Percentiles rank a stretch among this genome's conserved stretches.
These are phyloP conservation scores for Entamoeba moshkovskii DNA, from an alignment of 208 protist species.

Conservation along the genomic window DNA sequence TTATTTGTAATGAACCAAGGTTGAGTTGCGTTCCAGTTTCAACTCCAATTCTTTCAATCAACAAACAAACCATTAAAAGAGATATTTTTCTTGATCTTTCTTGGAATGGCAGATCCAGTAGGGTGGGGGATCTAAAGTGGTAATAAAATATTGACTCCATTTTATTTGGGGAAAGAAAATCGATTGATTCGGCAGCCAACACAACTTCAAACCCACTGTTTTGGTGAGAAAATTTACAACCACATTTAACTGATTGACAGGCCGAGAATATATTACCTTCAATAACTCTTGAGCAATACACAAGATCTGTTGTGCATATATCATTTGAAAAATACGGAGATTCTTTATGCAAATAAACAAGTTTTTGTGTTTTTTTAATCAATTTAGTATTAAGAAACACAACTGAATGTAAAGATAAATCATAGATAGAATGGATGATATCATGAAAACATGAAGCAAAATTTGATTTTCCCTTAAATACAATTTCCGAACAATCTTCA, in stretches of 20 bases:
- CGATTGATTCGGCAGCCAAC: neutral
- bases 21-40: too few relatives aligned
- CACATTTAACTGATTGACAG: neutral
- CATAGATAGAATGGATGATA: neutral
- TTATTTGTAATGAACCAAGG: neutral
- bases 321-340: neutral
- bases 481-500: neutral
- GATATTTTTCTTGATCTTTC: neutral
- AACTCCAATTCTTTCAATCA: neutral
- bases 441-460: neutral
- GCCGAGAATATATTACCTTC: neutral
- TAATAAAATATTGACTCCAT: neutral
- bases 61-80: neutral
- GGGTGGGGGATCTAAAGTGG: neutral
- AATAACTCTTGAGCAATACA: neutral
- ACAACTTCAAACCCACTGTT: neutral
- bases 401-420: neutral
- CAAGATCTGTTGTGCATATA: neutral
- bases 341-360: neutral
- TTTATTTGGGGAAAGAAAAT: neutral
- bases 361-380: neutral
- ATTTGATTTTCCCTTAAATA: neutral
- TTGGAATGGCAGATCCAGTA: neutral
- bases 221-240: neutral
- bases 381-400: neutral